Evolutionary conservation across 2,329 filamentous ascomycete species (phyloP).

Genomic region (Pestalotiopsis sp.): DNA sequence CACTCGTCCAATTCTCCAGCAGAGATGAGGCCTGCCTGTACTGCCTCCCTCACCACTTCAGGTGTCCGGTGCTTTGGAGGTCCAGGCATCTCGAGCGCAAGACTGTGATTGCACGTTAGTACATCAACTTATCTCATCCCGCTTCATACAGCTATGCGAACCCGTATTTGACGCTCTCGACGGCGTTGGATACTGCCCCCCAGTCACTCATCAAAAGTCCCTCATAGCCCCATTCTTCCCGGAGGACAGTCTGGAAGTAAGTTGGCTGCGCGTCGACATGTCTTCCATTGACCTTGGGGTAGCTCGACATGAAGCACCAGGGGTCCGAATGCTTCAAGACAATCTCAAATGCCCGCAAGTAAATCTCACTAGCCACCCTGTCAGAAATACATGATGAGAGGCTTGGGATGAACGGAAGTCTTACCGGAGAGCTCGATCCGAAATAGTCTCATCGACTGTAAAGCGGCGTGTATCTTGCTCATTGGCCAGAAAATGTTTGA

Average conservation of each 20-base stretch:
- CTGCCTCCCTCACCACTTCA: neutral
- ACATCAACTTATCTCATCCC: neutral
- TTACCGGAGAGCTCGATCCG: neutral
- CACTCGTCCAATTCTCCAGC: neutral
- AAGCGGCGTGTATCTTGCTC: slow-evolving; percentile 53
- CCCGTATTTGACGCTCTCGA: slow-evolving; percentile 1
- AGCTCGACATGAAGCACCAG: slow-evolving; percentile 59
- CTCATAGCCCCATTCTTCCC: neutral
- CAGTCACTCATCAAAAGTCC: slow-evolving; percentile 1
- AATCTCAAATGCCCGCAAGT: slow-evolving; percentile 65
- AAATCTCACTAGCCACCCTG: slow-evolving; percentile 58
- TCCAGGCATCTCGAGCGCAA: slow-evolving; percentile 6
- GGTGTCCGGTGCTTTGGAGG: neutral
- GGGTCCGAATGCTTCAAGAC: slow-evolving; percentile 57
- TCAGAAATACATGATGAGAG: slow-evolving; percentile 39
- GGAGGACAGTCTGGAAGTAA: neutral
- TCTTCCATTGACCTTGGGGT: slow-evolving; percentile 38
- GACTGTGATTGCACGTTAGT: neutral
- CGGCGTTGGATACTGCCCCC: neutral
- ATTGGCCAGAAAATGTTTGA: slow-evolving; percentile 42
- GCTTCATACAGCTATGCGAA: neutral
- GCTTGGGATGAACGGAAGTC: too few species aligned
- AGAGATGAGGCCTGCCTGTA: neutral
- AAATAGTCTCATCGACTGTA: slow-evolving; percentile 42
- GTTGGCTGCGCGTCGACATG: neutral